Base-by-base conservation (phyloP, 805 yeast genomes). In the Candida arabinofermentans region DNA sequence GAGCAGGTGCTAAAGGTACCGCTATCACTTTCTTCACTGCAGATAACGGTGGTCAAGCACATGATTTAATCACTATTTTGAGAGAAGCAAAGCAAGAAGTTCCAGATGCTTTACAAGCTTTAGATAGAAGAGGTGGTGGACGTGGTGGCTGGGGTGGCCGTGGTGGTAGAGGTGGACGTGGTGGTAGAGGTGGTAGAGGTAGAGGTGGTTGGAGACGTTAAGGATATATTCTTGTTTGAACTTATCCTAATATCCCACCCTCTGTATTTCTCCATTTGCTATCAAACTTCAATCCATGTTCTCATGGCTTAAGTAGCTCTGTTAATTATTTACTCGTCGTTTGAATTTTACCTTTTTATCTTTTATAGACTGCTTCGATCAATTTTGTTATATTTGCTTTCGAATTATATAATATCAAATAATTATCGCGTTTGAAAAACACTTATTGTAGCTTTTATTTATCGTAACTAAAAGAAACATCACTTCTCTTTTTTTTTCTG, bases 1-100 rank as follows among this genome's bases (percentile, higher is more conserved):
- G 99, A 79, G 99, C 97, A 54, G 98, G 98, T 66, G 82, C 89
- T 49, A 75, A 76, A 49, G 99, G 99, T 77, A 90, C 93, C 48
- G 97, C 99, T 42, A 79, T 89, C 53, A 87, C 98, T 8, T 80
- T 91, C 66, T 93, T 93, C 78, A 88, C 97, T 45, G 85, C 80
- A 51, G 90, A 75, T 52, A 87, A 89, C 74, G 72, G 87, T 56
- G 80, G 84, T 70, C 78, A 89, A 68, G 97, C 98, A 55, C 85
- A 86, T 58, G 93, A 88, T 59, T 77, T 93, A 62, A 78, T 91
- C 58, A 83, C 85, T 58, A 90, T 93, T 59, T 76, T 93, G 75
- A 79, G 82, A 67, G 99, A 93, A 76, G 99, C 99, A 51, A 85
- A 91, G 64, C 99, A 93, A 71, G 75, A 77, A 46, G 71, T 93